phyloP scores from a whole-genome alignment of 2,329 filamentous ascomycete genomes.

The Pseudogymnoascus sp. region DNA sequence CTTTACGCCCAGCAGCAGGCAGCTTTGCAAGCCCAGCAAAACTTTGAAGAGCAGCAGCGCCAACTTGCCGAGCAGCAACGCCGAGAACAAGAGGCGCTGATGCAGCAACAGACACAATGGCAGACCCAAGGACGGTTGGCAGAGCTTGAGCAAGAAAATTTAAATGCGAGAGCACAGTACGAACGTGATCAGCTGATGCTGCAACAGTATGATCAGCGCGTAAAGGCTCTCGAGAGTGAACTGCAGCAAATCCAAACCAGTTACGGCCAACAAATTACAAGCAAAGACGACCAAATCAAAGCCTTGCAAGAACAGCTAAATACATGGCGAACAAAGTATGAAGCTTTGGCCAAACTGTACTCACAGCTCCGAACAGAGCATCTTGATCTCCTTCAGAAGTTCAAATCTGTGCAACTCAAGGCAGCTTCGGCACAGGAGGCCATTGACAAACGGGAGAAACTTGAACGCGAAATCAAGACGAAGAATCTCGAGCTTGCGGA shows the following conservation, averaged over 20 bases:
- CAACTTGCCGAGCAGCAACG: constrained; percentile 80
- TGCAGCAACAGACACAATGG: constrained; percentile 81
- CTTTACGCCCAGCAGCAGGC: constrained; percentile 74
- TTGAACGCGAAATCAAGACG: constrained; percentile 96
- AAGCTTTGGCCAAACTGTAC: constrained; percentile 91
- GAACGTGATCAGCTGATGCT: constrained; percentile 96
- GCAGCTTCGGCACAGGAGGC: constrained; percentile 95
- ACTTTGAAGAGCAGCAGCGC: constrained; percentile 96
- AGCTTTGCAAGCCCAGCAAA: constrained; percentile 74
- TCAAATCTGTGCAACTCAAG: constrained; percentile 92
- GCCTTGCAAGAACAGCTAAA: constrained; percentile 95
- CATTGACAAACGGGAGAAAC: constrained; percentile 86
- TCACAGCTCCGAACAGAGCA: constrained; percentile 93
- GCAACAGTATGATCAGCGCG: constrained; percentile 89
- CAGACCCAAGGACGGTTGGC: constrained; percentile 94
- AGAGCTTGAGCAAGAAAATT: constrained; percentile 88
- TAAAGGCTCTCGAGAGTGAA: constrained; percentile 87
- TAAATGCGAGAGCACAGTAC: constrained; percentile 89
- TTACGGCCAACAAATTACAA: constrained; percentile 73
- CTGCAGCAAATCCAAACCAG: constrained; percentile 73
- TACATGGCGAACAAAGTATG: constrained; percentile 95
- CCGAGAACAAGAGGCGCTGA: constrained; percentile 79
- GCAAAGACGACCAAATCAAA: constrained; percentile 89
- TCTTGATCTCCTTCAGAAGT: constrained; percentile 87
- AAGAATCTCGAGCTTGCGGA: constrained; percentile 98